Evolutionary conservation across 1,284 basidiomycete genomes (phyloP), one percentile per base, ranked within the genome.

Genomic region (Dichomitus squalens): DNA sequence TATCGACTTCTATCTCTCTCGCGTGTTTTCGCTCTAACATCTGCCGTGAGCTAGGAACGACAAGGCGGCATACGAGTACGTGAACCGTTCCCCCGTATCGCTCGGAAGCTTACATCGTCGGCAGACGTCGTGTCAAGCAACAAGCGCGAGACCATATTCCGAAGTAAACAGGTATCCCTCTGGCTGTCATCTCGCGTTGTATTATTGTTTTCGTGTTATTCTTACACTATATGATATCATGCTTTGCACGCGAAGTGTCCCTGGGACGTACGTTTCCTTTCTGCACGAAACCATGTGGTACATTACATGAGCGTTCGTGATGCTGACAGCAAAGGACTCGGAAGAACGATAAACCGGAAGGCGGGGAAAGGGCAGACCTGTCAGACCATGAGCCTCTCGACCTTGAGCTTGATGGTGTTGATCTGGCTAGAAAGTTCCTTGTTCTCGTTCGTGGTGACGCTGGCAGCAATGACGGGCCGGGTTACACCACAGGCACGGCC

Each of bases 401-500:
- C 94, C 60, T 88, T 87, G 63, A 85, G 79, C 80, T 98, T 98
- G 76, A 97, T 84, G 56, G 88, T 91, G 71, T 84, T 82, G 70
- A 99, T 97, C 79, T 98, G 95, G 72, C 88, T 90, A 64, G 88
- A 86, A 47, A 99, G 81, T 77, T 99, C 96, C 71, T 90, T 87
- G 46, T 93, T 91, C 77, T 99, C 96, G 71, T 95, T 96, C 60
- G 95, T 98, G 25, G 95, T 98, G 61, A 99, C 89, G 67, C 92
- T 95, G 48, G 91, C 93, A 61, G 96, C 88, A 63, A 99, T 98
- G 66, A 99, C 97, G 36, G 96, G 93, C 61, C 97, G 82, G 40
- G 93, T 91, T 50, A 99, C 96, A 63, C 96, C 95, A 76, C 96
- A 99, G 39, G 96, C 96, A 56, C 96, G 87, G 48, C 96, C 97